Evolutionary conservation across 306 rosid genomes (phyloP), one percentile per base, ranked within the genome.

Genomic region (Albizia julibrissin): DNA sequence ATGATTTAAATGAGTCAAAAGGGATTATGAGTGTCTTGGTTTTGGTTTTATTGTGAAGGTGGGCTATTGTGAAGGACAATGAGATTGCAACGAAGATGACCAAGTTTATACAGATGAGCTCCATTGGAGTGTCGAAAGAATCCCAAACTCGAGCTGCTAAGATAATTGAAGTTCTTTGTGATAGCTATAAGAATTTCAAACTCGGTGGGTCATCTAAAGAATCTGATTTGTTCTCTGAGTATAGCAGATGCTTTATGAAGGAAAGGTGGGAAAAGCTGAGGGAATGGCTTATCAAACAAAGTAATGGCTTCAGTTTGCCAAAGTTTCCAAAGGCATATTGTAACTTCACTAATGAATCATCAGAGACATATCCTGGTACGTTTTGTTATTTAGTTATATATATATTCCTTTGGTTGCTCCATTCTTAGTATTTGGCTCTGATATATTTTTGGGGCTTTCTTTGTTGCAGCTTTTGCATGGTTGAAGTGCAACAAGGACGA

Each of bases 31-130:
- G 33, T 22, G 47, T 5, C 56, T 37, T 3, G 10, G 9, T 54
- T 43, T 54, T 84, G 58, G 73, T 72, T 80, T 71, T 78, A 74
- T 1, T 49, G 76, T 52, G 71, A 61, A 91, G 95, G 22, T 90
- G 99, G 98, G 98, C 97, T 0, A 56, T 95, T 26, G 94, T 93
- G 42, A 95, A 90, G 82, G 98, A 89, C 84, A 82, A 79, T 67
- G 94, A 88, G 70, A 79, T 91, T 46, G 98, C 95, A 1, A 84
- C 50, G 47, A 93, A 85, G 88, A 93, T 95, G 97, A 77, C 89
- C 0, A 64, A 27, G 34, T 95, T 83, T 69, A 78, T 91, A 8
- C 90, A 86, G 68, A 70, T 89, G 79, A 89, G 84, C 83, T 86
- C 97, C 37, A 82, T 91, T 61, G 98, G 98, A 0, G 97, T 93